phyloP scores from a whole-genome alignment of 495 filamentous ascomycete species.

The Podospora australis region DNA sequence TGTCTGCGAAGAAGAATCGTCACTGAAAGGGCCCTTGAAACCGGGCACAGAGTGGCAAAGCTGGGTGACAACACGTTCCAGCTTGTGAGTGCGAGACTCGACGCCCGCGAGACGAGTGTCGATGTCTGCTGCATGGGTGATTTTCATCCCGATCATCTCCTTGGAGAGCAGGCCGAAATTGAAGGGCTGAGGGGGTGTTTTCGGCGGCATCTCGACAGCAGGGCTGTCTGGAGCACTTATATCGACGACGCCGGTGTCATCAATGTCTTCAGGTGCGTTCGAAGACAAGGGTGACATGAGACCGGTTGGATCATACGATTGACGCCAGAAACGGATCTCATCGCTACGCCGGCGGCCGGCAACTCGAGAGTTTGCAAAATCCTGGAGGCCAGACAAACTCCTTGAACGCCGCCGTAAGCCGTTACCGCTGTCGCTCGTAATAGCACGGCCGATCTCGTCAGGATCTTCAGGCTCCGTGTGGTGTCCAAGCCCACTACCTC shows the following conservation, averaged over 20 bases:
- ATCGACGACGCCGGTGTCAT: slow-evolving; percentile 32
- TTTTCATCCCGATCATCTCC: slow-evolving; percentile 47
- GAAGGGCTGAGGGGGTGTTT: slow-evolving; percentile 46
- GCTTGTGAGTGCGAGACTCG: slow-evolving; percentile 39
- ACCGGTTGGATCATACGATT: slow-evolving; percentile 40
- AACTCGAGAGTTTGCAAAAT: slow-evolving; percentile 20
- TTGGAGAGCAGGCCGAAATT: slow-evolving; percentile 40
- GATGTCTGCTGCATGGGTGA: slow-evolving; percentile 45
- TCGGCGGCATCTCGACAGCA: slow-evolving; percentile 25
- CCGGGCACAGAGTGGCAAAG: slow-evolving; percentile 37
- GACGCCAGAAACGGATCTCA: slow-evolving; percentile 53
- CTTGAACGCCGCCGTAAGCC: slow-evolving; percentile 44
- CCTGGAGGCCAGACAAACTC: slow-evolving; percentile 47
- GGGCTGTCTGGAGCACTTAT: slow-evolving; percentile 27
- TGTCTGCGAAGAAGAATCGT: slow-evolving; percentile 12
- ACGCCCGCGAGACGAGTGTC: slow-evolving; percentile 42
- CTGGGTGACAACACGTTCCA: slow-evolving; percentile 42
- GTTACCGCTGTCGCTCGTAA: slow-evolving; percentile 39
- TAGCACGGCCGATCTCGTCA: slow-evolving; percentile 46
- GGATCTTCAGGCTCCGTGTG: slow-evolving; percentile 30
- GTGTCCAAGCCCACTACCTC: slow-evolving; percentile 21
- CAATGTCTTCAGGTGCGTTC: slow-evolving; percentile 32
- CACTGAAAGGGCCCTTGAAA: slow-evolving; percentile 23
- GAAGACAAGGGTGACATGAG: slow-evolving; percentile 44
- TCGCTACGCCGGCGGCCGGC: slow-evolving; percentile 45